phyloP scores from a whole-genome alignment of 202 grass and related monocot genomes.

The Schoenoplectus tabernaemontani region DNA sequence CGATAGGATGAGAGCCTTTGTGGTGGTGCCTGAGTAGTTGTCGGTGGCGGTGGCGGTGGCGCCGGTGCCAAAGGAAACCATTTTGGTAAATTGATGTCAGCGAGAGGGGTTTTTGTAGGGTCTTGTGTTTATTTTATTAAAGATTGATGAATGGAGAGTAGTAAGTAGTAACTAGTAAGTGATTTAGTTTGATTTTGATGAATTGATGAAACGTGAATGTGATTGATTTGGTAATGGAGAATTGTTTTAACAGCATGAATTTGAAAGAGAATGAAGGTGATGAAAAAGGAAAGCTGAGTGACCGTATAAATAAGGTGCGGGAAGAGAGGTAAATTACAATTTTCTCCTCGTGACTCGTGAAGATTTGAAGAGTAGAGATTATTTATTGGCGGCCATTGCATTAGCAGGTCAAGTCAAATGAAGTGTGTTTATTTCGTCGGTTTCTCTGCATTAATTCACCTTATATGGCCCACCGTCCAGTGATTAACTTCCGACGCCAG shows the following conservation, averaged over 20 bases:
- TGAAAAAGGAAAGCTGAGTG: background rate
- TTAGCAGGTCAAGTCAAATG: background rate
- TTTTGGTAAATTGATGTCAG: background rate
- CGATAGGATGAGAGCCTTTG: background rate
- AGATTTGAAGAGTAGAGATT: background rate
- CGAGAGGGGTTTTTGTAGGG: background rate
- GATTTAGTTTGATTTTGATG: background rate
- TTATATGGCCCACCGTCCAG: background rate
- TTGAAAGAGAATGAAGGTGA: background rate
- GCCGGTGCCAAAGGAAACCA: background rate
- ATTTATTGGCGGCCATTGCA: background rate
- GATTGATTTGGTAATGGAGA: background rate
- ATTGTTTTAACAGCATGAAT: background rate
- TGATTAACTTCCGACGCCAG: background rate
- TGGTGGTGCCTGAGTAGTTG: background rate
- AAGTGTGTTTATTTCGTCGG: background rate
- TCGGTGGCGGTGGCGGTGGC: background rate
- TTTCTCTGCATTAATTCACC: background rate
- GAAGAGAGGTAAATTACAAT: background rate
- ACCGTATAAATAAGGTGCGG: background rate
- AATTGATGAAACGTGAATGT: background rate
- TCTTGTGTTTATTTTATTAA: background rate
- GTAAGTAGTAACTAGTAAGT: background rate
- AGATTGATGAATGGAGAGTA: background rate
- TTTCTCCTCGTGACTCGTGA: background rate